Conservation (phyloP, 306 rosid species). For the Vigna nakashimae region DNA sequence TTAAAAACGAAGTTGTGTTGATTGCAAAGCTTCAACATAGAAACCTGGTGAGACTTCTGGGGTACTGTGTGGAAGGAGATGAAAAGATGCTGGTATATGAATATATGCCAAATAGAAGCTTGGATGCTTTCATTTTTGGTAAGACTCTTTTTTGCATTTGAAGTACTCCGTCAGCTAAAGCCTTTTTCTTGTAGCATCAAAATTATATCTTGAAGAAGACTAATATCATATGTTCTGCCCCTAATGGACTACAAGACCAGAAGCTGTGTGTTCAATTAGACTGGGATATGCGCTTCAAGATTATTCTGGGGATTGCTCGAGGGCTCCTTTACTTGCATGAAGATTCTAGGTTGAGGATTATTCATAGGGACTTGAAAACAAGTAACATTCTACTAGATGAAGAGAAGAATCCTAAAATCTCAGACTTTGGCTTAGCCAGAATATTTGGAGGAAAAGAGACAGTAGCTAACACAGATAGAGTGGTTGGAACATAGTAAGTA, state of each 20-base stretch:
- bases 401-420: constrained; percentile 83
- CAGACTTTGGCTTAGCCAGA: constrained; percentile 80
- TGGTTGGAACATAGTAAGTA: constrained; percentile 87
- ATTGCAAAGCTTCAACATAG: constrained; percentile 87
- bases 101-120: constrained; percentile 80
- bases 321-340: constrained; percentile 85
- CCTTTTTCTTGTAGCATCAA: neutral
- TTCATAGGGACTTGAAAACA: constrained; percentile 76
- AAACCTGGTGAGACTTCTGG: constrained; percentile 79
- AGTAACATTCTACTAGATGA: constrained; percentile 74
- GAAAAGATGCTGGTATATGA: constrained; percentile 81
- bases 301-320: constrained; percentile 78
- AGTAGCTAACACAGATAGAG: constrained; percentile 66
- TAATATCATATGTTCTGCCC: constrained; percentile 29
- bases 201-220: neutral
- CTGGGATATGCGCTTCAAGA: constrained; percentile 72
- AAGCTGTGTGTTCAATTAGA: constrained; percentile 57
- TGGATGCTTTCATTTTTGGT: constrained; percentile 84
- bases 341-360: constrained; percentile 80
- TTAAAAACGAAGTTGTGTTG: constrained; percentile 79
- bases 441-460: constrained; percentile 75
- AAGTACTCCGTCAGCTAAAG: neutral
- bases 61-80: constrained; percentile 80
- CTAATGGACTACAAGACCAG: constrained; percentile 54
- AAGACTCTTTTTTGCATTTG: constrained; percentile 34